Percentiles rank a stretch among this genome's conserved stretches.
Evolutionary conservation across 148 eudicot genomes (phyloP).

Genomic region (Vaccinium darrowii): DNA sequence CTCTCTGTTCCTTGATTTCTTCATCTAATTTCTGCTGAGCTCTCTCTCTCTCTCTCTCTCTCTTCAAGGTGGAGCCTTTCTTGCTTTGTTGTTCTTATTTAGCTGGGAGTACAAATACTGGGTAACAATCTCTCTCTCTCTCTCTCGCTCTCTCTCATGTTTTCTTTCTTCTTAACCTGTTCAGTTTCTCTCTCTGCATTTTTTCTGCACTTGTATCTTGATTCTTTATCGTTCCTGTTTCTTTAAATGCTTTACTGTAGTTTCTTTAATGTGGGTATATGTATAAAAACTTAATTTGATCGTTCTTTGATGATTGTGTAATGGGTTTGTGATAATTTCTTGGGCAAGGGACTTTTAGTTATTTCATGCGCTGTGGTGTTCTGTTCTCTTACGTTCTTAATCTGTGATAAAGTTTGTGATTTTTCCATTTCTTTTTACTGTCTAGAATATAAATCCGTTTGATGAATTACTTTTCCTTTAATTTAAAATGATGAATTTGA

Average conservation of each 20-base stretch:
- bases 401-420: neutral
- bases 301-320: neutral
- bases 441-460: neutral
- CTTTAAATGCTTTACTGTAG: neutral
- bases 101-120: neutral
- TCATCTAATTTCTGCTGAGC: slow-evolving; percentile 8
- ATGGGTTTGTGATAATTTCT: neutral
- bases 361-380: neutral
- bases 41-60: neutral
- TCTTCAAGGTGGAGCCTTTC: neutral
- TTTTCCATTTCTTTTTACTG: neutral
- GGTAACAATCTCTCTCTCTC: slow-evolving; percentile 10
- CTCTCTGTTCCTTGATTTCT: neutral
- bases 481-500: neutral
- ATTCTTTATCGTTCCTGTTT: neutral
- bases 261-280: neutral
- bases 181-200: neutral
- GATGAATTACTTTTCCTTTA: neutral
- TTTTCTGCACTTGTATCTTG: neutral
- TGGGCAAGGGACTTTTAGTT: neutral
- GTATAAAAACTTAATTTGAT: neutral
- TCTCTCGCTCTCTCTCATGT: neutral
- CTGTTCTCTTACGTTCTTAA: neutral
- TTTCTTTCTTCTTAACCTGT: neutral
- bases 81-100: slow-evolving; percentile 4